Evolutionary conservation across 2,329 filamentous ascomycete genomes (phyloP), one percentile per base, ranked within the genome.

Genomic region (Exophiala phaeomuriformis): DNA sequence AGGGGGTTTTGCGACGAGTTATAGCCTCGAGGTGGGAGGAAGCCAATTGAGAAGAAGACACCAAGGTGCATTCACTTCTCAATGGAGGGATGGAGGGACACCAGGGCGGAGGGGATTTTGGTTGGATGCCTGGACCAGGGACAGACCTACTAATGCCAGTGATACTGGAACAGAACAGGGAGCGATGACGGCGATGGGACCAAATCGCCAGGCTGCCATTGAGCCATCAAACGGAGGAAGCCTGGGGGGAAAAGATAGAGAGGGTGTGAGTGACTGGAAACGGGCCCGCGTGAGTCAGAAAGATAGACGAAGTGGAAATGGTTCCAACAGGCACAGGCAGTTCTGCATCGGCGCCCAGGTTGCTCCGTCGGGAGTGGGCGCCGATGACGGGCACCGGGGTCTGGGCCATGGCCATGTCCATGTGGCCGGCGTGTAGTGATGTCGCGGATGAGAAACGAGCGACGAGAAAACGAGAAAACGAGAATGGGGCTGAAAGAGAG

Each of bases 151-250:
- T 28, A 19, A 19, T 19, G 29, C 36, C 10, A 36, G 19, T 28
- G 12, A 41, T 42, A 36, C 42, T 42, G n/a, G 36, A 53, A 9
- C 33, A 29, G 33, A 27, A 49, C 27, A 12, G 19, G 19, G 2
- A 10, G 45, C 42, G 45, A 42, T 44, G 47, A 39, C 37, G 36
- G 33, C 12, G 19, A 44, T 29, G 30, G 37, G 51, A 53, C 55
- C 51, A 54, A 57, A 49, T 57, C 55, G 48, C 53, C 57, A 59
- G 51, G 57, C 56, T 58, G 56, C 56, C 55, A 44, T 42, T 9
- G 19, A 32, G 19, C 31, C 28, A 3, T 28, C 19, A 47, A n/a
- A 47, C 6, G 28, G 29, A 10, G 29, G 31, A 30, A 30, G 33
- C 6, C 39, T 27, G 12, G 39, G 6, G 1, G 39, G 7, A 7